phyloP scores from a whole-genome alignment of 306 rosid genomes.

The Carpinus viminea region DNA sequence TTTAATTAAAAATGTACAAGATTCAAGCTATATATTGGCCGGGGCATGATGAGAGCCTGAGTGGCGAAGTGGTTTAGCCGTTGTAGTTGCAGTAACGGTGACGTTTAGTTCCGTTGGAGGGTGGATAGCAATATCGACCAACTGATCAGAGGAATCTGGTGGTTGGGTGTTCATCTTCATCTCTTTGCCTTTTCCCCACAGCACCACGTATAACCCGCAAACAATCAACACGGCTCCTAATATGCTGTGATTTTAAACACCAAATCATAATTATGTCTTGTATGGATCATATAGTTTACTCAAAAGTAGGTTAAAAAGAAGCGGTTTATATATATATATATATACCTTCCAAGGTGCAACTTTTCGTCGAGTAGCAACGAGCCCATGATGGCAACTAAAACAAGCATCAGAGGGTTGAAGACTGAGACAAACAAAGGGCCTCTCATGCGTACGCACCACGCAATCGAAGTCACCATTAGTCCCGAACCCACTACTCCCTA shows the following conservation, averaged over 20 bases:
- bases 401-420: slow-evolving; percentile 54
- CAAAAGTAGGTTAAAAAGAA: background rate
- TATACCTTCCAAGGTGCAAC: slow-evolving; percentile 58
- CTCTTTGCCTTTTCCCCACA: slow-evolving; percentile 59
- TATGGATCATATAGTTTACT: too few species aligned
- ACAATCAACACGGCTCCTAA: slow-evolving; percentile 44
- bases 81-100: too few species aligned
- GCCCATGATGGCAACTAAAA: slow-evolving; percentile 45
- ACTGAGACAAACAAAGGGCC: slow-evolving; percentile 57
- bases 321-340: background rate
- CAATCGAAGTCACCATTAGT: slow-evolving; percentile 14
- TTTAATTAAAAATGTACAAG: too few species aligned
- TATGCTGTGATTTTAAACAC: slow-evolving; percentile 13
- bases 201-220: slow-evolving; percentile 41
- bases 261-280: too few species aligned
- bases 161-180: slow-evolving; percentile 30
- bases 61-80: too few species aligned
- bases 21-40: too few species aligned
- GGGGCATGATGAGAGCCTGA: too few species aligned
- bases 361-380: slow-evolving; percentile 43
- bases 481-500: slow-evolving; percentile 60
- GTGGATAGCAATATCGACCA: background rate
- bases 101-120: background rate
- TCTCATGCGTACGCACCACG: slow-evolving; percentile 45
- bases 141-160: background rate